Conservation (phyloP, 2,329 filamentous ascomycete species). For the Neonectria punicea region DNA sequence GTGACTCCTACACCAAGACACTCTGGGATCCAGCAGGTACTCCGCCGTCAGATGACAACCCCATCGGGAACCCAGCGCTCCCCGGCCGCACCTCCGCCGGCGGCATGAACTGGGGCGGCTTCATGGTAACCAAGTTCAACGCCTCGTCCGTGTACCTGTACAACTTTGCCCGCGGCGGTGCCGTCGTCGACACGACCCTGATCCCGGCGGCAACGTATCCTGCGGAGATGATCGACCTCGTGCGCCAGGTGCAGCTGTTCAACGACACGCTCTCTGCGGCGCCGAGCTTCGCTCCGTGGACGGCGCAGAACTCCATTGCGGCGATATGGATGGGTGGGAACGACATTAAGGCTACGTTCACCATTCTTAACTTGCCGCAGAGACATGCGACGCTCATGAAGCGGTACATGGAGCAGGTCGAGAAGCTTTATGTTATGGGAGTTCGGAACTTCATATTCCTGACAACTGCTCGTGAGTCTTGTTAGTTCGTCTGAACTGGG, state of each 20-base stretch:
- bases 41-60: background rate
- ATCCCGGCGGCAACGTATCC: background rate
- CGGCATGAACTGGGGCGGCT: conserved; percentile 13
- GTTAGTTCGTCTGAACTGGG: background rate
- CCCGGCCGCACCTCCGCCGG: conserved; percentile 5
- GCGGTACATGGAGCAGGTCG: conserved; percentile 4
- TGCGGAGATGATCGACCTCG: conserved; percentile 1
- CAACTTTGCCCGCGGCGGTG: conserved; percentile 1
- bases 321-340: conserved; percentile 15
- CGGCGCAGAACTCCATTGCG: background rate
- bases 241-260: conserved; percentile 7
- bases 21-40: background rate
- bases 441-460: conserved; percentile 18
- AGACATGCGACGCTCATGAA: background rate
- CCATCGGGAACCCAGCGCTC: conserved; percentile 10
- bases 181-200: background rate
- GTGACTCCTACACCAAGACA: conserved; percentile 9
- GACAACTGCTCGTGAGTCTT: conserved; percentile 6
- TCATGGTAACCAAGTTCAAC: conserved; percentile 14
- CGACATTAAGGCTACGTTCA: conserved; percentile 4
- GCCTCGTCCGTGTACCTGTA: background rate
- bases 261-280: background rate
- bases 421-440: conserved; percentile 1
- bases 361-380: background rate
- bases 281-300: conserved; percentile 10